These are phyloP conservation scores for Copromyces sp. DNA, from an alignment of 495 filamentous ascomycete species.

Conservation along the genomic window DNA sequence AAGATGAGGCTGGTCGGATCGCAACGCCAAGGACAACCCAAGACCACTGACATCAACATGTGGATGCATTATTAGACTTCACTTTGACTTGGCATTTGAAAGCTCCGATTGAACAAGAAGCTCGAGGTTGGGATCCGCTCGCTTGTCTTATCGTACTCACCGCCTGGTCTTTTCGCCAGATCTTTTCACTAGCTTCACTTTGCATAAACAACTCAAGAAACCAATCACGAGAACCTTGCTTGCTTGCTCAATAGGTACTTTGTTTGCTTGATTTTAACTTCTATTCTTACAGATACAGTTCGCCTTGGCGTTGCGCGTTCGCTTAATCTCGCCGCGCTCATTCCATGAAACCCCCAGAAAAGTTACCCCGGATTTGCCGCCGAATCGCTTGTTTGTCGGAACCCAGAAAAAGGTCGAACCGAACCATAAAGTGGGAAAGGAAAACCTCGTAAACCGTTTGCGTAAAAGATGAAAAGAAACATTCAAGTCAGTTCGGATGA, in stretches of 20 bases:
- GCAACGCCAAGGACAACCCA: not conserved
- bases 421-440: not conserved
- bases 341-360: not conserved
- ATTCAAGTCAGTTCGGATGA: not conserved
- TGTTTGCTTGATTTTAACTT: not conserved
- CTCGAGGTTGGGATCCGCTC: not conserved
- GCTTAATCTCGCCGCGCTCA: not conserved
- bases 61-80: not conserved
- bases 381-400: not conserved
- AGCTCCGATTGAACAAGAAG: not conserved
- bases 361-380: not conserved
- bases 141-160: not conserved
- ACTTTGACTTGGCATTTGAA: not conserved
- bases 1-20: not conserved
- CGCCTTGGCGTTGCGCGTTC: not conserved
- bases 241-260: not conserved
- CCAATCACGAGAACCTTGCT: not conserved
- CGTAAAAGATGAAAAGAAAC: constrained; percentile 12
- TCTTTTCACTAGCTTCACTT: not conserved
- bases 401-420: not conserved
- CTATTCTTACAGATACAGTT: constrained; percentile 1
- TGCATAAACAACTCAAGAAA: not conserved
- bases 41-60: not conserved
- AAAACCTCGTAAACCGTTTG: not conserved
- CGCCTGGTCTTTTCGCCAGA: not conserved